Evolutionary conservation across 2,329 filamentous ascomycete species (phyloP), one percentile per base, ranked within the genome.

Genomic region (Diaporthe capsici): DNA sequence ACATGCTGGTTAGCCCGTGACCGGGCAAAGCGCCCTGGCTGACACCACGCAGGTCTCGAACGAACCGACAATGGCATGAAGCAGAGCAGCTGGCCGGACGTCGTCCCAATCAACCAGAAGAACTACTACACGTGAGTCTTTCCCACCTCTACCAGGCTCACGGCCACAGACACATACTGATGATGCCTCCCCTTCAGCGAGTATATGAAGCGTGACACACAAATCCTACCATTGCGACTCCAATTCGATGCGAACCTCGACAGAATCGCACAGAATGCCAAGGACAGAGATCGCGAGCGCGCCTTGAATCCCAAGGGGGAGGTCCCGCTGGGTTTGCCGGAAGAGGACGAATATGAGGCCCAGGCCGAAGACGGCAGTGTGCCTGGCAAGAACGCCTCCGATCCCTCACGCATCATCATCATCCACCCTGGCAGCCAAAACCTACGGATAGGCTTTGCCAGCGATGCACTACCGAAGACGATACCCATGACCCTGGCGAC

Each of bases 41-140:
- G 72, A 73, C 72, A 44, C 31, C 49, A 9, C 42, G 12, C 83
- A 98, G 96, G 97, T 79, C 92, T 99, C 78, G 95, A 98, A 87
- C 92, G 96, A 83, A 98, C 97, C 76, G 97, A 99, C 88, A 99
- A 99, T 91, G 96, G 96, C 86, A 96, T 99, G 93, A 97, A 96
- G 82, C 91, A 97, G 82, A 94, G 95, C 65, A 97, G 90, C 84
- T 99, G 97, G 96, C 96, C 97, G 13, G 94, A 97, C 82, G 92
- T 98, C 75, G 90, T 91, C 58, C 95, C 97, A 81, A 99, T 99
- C 85, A 99, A 99, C 83, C 97, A 99, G 85, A 99, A 99, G 88
- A 99, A 99, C 85, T 99, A 99, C 85, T 98, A 98, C 84, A 98
- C 96, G 95, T 97, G 92, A 87, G 44, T 53, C 31, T 15, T 44